These are phyloP conservation scores for Pseudocercospora fijiensis DNA, from an alignment of 2,329 filamentous ascomycete species.

Conservation along the genomic window DNA sequence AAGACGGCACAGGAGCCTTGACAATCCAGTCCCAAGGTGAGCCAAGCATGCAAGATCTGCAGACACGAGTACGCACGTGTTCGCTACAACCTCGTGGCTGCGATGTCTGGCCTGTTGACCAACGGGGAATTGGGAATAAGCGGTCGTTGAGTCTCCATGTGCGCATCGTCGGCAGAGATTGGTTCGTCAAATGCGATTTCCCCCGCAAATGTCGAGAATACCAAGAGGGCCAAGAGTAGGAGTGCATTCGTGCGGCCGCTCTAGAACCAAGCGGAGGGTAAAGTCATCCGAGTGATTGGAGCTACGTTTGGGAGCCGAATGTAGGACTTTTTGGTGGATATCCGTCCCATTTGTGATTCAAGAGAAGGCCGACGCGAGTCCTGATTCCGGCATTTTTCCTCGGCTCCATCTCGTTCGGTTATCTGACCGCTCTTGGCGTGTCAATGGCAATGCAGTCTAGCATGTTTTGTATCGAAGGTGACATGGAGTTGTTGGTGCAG, in stretches of 20 bases:
- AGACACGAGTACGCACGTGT: neutral
- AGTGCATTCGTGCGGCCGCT: neutral
- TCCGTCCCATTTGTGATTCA: neutral
- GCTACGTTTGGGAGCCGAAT: too few relatives aligned
- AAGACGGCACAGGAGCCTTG: neutral
- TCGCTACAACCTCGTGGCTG: neutral
- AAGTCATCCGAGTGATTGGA: neutral
- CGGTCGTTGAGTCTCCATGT: neutral
- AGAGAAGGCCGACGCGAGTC: neutral
- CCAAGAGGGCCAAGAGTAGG: constrained; percentile 4
- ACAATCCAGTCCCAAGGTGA: neutral
- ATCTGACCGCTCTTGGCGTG: neutral
- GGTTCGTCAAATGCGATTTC: neutral
- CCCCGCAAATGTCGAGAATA: constrained; percentile 4
- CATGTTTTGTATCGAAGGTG: neutral
- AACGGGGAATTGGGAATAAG: neutral
- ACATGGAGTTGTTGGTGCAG: neutral
- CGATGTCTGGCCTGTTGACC: neutral
- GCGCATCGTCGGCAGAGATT: neutral
- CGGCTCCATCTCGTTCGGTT: neutral
- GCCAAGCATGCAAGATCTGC: neutral
- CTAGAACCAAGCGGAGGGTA: neutral
- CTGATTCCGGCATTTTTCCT: neutral
- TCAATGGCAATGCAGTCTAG: neutral
- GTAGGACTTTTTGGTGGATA: neutral